Base-by-base conservation (phyloP, 805 yeast species). In the Diddensiella transvaalensis region DNA sequence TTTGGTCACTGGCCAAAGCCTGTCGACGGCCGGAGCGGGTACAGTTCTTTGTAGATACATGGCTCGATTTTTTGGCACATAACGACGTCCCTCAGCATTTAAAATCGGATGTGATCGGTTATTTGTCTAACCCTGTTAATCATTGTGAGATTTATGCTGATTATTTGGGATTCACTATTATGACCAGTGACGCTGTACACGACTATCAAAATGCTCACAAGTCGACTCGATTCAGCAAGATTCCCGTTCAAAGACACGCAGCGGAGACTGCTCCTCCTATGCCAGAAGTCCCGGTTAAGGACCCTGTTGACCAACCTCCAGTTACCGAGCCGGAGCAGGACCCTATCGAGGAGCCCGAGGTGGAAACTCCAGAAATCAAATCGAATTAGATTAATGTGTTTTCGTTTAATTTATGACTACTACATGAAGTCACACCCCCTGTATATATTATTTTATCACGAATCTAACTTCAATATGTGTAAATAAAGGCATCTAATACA, bases 1-100 rank as follows among this genome's bases (percentile, higher is more conserved):
- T 48, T 35, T 48, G 50, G 29, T 47, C 60, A 2, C 44, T 56
- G 35, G 57, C 53, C 29, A 49, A 50, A 30, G 60, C 60, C n/a
- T 56, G 60, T 44, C 47, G 48, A 22, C 42, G 42, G 26, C 33
- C 44, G 11, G 43, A 35, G 15, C 23, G 50, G 11, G 46, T 40
- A 10, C 36, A 42, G 15, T 44, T 15, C 36, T 52, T 52, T 19
- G n/a, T 49, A 4, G 19, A 35, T 5, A 45, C 11, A 5, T 48
- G 52, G 52, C 17, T 22, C n/a, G 11, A 39, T 19, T 48, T 21
- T 23, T 10, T 44, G 3, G 15, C 23, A 21, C 35, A 43, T 19
- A 15, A 26, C 5, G 33, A 22, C 15, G 38, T 35, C 15, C 38
- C 38, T 6, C 8, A 15, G 15, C 15, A 13, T 13, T 8, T n/a